Evolutionary conservation across 352 stramenopile species (phyloP), one percentile per base, ranked within the genome.

Genomic region (Phytophthora chlamydospora): DNA sequence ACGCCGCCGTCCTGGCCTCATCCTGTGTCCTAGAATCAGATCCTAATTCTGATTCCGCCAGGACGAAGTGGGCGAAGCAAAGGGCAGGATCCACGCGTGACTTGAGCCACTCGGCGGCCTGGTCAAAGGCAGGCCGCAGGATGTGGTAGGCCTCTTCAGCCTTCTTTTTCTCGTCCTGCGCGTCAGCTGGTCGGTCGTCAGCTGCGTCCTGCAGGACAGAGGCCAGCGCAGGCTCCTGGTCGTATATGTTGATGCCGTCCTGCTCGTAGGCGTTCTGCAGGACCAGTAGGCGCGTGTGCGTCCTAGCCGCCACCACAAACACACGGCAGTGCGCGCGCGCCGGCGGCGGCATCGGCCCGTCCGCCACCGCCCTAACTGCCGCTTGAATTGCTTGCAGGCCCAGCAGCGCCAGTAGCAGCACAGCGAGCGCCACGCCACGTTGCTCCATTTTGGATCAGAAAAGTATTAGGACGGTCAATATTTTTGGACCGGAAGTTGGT

Each of bases 221-320:
- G 0, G 54, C 39, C 31, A 70, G 49, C 2, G 70, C 62, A 0
- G 66, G 54, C 52, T 77, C 73, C 40, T 76, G 70, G 56, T 88
- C 77, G 50, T 76, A 69, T 11, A 85, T 42, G 8, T 75, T 67
- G n/a, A 87, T 69, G 17, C 49, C 66, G 40, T 88, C 78, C 36
- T 68, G 75, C 21, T 84, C 76, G 35, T 66, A 80, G 10, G 70
- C 68, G 53, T 78, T 85, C 48, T 83, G 72, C 45, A 90, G 49
- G 33, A 87, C 68, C 51, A 85, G 41, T 41, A 88, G 78, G 13
- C 79, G 77, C 54, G 68, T 88, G 21, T 61, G 47, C 24, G 60
- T 63, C 11, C 53, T 21, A 0, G 60, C 64, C 5, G 76, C 68
- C 27, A 83, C 75, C 0, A 88, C 55, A 35, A 91, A 87, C 44